Base-by-base conservation (phyloP, 352 stramenopile genomes). In the Phytophthora hybrid region DNA sequence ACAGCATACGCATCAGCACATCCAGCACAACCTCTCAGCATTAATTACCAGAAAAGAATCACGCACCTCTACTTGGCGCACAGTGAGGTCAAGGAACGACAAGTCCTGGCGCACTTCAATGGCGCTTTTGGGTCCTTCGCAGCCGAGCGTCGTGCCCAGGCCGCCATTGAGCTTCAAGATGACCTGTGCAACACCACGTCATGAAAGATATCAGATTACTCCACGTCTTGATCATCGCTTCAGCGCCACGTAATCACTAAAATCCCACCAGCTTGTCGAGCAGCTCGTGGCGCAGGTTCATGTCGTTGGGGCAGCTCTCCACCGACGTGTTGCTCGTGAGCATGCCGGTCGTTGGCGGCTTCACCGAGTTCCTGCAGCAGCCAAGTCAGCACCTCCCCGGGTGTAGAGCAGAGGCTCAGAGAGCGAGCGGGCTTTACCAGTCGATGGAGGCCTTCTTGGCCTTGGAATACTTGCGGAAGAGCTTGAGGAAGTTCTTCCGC, bases 111-210 rank as follows among this genome's bases (percentile, higher is more conserved):
- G 90, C 66, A 98, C 94, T 90, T 98, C 94, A 65, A 98, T 98
- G 1, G 94, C 93, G 41, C 89, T 97, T 78, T 98, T 98, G 0
- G 94, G 93, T 18, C 93, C 96, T 76, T 97, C 89, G 60, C 94
- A 98, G 59, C 98, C 98, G 82, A 99, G 98, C 26, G 95, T 98
- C 52, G 98, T 99, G 70, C 98, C 98, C 16, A 99, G 82, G n/a
- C 98, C 98, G 54, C 98, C 98, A 79, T 99, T 99, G 23, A 99
- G 93, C 76, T 99, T 99, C 7, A 99, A 77, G 41, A 99, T 98
- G 23, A 82, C 76, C 76, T 99, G 19, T 32, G 79, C 77, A 59
- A 47, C 16, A 21, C 6, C 14, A 10, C 5, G 32, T 13, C 37
- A 18, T 18, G 37, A 44, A 56, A 60, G 37, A 54, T 16, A 61